Evolutionary conservation across 2,329 filamentous ascomycete species (phyloP).

Genomic region (Pseudogymnoascus sp.): DNA sequence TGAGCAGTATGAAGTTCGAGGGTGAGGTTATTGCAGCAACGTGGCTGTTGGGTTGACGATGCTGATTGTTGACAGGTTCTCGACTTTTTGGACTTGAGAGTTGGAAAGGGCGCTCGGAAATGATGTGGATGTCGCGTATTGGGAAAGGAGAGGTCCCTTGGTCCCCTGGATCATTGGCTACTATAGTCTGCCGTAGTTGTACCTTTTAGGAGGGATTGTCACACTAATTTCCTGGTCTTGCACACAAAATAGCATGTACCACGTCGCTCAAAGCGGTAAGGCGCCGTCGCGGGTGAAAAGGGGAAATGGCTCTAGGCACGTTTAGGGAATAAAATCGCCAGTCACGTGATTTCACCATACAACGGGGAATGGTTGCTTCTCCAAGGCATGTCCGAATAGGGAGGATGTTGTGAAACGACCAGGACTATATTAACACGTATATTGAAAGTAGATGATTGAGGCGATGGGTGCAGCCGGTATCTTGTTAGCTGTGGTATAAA

Average conservation of each 20-base stretch:
- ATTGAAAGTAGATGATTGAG: background rate
- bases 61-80: background rate
- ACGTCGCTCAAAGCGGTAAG: background rate
- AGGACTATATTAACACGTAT: background rate
- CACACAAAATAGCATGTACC: background rate
- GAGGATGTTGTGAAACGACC: background rate
- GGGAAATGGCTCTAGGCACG: slow-evolving; percentile 3
- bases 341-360: background rate
- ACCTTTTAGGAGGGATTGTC: background rate
- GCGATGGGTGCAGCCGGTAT: background rate
- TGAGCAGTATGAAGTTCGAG: slow-evolving; percentile 4
- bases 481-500: background rate
- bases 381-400: background rate
- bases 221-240: background rate
- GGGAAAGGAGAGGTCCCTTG: slow-evolving; percentile 8
- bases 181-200: background rate
- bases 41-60: background rate
- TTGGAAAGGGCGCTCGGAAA: slow-evolving; percentile 9
- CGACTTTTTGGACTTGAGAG: slow-evolving; percentile 7
- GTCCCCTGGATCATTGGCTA: background rate
- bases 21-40: background rate
- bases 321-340: background rate
- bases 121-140: slow-evolving; percentile 8
- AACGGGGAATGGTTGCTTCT: background rate
- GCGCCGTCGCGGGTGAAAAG: background rate